A percentile compares a stretch with the other conserved stretches of the same genome.
Evolutionary conservation across 495 filamentous ascomycete genomes (phyloP).

Genomic region (Geopyxis carbonaria): DNA sequence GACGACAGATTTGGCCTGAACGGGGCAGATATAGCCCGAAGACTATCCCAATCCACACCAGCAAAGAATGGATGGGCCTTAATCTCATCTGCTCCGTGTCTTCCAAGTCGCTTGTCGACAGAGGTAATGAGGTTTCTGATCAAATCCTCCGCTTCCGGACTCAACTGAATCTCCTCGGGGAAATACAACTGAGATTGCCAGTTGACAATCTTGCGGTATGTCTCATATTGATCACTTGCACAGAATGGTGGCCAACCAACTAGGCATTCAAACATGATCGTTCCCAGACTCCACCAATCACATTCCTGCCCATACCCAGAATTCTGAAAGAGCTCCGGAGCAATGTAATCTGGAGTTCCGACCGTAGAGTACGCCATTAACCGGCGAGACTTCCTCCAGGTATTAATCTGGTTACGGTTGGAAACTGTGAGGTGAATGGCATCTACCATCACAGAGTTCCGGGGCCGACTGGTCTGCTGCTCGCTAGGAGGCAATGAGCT

Average conservation of each 20-base stretch:
- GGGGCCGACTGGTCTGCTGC: conserved; percentile 41
- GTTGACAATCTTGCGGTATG: conserved; percentile 97
- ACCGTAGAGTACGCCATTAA: conserved; percentile 97
- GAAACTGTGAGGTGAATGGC: conserved; percentile 97
- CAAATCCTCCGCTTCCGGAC: conserved; percentile 69
- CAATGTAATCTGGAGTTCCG: conserved; percentile 96
- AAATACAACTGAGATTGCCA: conserved; percentile 93
- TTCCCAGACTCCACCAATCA: conserved; percentile 97
- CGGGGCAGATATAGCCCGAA: conserved; percentile 81
- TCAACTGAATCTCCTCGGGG: conserved; percentile 79
- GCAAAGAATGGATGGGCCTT: conserved; percentile 91
- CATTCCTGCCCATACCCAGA: conserved; percentile 90
- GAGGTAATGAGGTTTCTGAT: conserved; percentile 88
- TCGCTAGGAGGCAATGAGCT: conserved; percentile 42
- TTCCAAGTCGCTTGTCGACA: conserved; percentile 72
- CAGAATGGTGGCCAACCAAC: conserved; percentile 99
- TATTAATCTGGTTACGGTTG: conserved; percentile 92
- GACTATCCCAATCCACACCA: conserved; percentile 79
- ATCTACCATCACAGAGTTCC: conserved; percentile 85
- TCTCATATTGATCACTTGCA: conserved; percentile 90
- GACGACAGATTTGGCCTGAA: conserved; percentile 86
- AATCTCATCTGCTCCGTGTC: conserved; percentile 70
- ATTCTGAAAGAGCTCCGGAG: conserved; percentile 92
- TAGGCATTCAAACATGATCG: conserved; percentile 99
- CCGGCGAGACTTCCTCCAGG: conserved; percentile 88